Conservation (phyloP, 108 stramenopile species). For the Parietichytrium sp. region DNA sequence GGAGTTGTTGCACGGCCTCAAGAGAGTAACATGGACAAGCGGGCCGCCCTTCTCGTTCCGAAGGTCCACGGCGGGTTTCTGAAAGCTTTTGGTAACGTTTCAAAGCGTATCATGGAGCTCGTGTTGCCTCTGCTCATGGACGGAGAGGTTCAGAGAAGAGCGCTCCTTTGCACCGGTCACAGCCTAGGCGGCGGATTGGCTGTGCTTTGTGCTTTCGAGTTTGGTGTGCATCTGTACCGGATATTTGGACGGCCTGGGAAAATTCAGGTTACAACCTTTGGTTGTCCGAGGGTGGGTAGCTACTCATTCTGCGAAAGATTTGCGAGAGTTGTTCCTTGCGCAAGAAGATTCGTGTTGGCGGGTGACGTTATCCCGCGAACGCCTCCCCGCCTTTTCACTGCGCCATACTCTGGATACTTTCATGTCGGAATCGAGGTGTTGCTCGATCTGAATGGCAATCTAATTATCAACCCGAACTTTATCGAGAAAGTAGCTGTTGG, state of each 20-base stretch:
- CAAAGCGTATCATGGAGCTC: neutral
- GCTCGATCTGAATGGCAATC: conserved; percentile 29
- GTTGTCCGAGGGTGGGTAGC: neutral
- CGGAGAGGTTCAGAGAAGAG: neutral
- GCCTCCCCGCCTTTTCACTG: neutral
- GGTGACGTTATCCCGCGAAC: conserved; percentile 1
- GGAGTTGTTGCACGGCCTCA: neutral
- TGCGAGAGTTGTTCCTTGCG: neutral
- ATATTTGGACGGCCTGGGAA: too few species aligned
- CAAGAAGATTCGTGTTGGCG: neutral
- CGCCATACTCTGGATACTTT: neutral
- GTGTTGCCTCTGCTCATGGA: neutral
- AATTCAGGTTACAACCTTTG: conserved; percentile 29
- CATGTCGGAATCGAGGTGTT: conserved; percentile 10
- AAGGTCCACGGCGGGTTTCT: neutral
- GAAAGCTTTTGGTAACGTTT: neutral
- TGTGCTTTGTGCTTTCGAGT: conserved; percentile 6
- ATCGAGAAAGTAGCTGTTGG: too few species aligned
- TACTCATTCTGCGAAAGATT: neutral
- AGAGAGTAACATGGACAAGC: neutral
- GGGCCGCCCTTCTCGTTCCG: too few species aligned
- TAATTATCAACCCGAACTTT: neutral
- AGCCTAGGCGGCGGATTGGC: neutral
- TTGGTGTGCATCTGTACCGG: neutral
- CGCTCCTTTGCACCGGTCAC: conserved; percentile 9